These are phyloP conservation scores for Perilla frutescens DNA, from an alignment of 257 asterid genomes.

Conservation along the genomic window DNA sequence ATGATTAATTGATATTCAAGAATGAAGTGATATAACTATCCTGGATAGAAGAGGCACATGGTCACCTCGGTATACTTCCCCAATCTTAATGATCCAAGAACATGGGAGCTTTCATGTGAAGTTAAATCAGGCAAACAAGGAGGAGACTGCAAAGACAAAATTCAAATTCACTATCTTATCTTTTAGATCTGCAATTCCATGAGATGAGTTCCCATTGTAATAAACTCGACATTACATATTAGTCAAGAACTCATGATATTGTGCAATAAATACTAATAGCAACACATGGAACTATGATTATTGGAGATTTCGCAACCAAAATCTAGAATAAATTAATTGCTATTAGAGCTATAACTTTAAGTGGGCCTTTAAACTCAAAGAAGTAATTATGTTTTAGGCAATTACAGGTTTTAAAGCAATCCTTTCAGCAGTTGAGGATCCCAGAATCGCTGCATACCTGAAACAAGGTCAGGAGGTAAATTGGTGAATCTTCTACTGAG, in stretches of 20 bases:
- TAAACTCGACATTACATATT: conserved; percentile 23
- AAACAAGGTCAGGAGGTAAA: conserved; percentile 37
- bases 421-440: conserved; percentile 74
- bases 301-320: conserved; percentile 3
- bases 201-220: conserved; percentile 21
- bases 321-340: background rate
- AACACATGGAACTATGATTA: conserved; percentile 11
- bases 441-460: conserved; percentile 98
- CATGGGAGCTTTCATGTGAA: conserved; percentile 51
- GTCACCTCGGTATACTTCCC: conserved; percentile 95
- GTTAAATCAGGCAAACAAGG: conserved; percentile 84
- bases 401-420: conserved; percentile 84
- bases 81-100: conserved; percentile 62
- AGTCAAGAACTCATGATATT: background rate
- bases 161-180: conserved; percentile 18
- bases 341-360: background rate
- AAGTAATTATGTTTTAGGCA: conserved; percentile 22
- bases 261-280: conserved; percentile 24
- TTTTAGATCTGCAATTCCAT: conserved; percentile 23
- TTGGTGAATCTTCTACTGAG: conserved; percentile 29
- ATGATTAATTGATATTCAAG: conserved; percentile 31
- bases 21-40: conserved; percentile 21
- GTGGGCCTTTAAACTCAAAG: conserved; percentile 14
- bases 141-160: conserved; percentile 61
- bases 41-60: conserved; percentile 28